Base-by-base conservation (phyloP, 2,329 filamentous ascomycete genomes). In the Aureobasidium sp. region DNA sequence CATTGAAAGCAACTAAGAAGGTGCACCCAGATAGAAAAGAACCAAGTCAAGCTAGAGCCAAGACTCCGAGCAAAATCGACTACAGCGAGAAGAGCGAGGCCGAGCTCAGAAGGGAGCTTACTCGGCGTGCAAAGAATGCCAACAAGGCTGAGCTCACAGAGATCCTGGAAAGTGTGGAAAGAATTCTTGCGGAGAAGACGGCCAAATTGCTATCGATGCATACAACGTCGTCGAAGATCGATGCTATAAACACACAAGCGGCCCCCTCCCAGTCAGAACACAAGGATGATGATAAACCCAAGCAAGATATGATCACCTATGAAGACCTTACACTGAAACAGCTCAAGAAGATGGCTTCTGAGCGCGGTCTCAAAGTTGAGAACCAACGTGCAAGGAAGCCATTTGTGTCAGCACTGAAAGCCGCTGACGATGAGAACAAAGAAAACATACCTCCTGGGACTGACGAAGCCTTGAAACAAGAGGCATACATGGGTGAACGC, bases 371-470 rank as follows among this genome's bases (percentile, higher is more conserved):
- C 17, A 20, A 20, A 5, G 17, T 41, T n/a, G 7, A 41, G 39
- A 20, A 41, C 15, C 17, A 7, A 41, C 39, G 39, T 8, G 17
- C 39, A 17, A 41, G 17, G 39, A 8, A 3, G 15, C 17, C 15
- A 41, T 20, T 41, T n/a, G 48, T 34, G 27, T n/a, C 27, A 51
- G 48, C 48, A 51, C 48, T 51, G 12, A 34, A 51, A 51, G 48
- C 8, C 17, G 48, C 48, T 51, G 12, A 51, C 17, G 27, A 34
- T 36, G 10, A 34, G 12, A 51, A 51, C 27, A 51, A 51, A 51
- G 48, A 51, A 51, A 51, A 51, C 48, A 51, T 51, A 51, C 48
- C 48, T 51, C 48, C 48, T 51, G 12, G 48, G 48, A 51, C 48
- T 51, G 27, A 51, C 27, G 12, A 51, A 51, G 27, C 48, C 48